Evolutionary conservation across 768 basidiomycete species (phyloP).

Genomic region (Leccinum subgranulosum): DNA sequence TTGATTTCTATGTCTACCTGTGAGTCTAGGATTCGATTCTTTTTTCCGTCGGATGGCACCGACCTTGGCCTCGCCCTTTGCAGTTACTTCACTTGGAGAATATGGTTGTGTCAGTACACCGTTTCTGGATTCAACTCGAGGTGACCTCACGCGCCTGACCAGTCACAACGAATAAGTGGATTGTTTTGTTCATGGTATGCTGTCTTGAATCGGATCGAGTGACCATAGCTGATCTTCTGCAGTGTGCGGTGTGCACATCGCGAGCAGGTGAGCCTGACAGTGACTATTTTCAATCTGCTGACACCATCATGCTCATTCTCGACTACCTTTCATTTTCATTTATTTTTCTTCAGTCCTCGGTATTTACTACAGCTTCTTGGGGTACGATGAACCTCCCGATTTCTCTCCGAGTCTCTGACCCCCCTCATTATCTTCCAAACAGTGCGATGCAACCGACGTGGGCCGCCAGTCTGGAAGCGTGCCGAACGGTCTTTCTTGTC

Average conservation of each 20-base stretch:
- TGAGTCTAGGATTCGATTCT: constrained; percentile 2
- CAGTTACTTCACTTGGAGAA: constrained; percentile 29
- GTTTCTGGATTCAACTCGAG: not conserved
- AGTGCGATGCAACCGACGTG: constrained; percentile 14
- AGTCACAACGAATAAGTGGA: constrained; percentile 18
- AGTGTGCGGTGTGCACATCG: constrained; percentile 16
- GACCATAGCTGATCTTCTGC: not conserved
- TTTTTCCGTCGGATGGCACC: not conserved
- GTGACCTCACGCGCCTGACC: constrained; percentile 1
- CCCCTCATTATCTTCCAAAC: not conserved
- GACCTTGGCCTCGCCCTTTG: not conserved
- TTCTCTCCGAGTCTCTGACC: not conserved
- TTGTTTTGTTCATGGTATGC: constrained; percentile 21
- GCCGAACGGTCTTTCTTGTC: constrained; percentile 8
- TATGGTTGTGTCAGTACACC: constrained; percentile 27
- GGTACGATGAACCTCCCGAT: constrained; percentile 6
- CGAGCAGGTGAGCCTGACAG: constrained; percentile 13
- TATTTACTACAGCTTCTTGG: constrained; percentile 4
- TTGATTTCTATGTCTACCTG: constrained; percentile 27
- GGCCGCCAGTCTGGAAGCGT: constrained; percentile 1
- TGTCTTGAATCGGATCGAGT: not conserved
- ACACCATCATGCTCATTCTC: not conserved
- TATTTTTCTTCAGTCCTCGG: constrained; percentile 14
- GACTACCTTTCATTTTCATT: not conserved
- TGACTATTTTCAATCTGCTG: too few species aligned